Evolutionary conservation across 2,329 filamentous ascomycete genomes (phyloP).

Genomic region (Penicillium sp.): DNA sequence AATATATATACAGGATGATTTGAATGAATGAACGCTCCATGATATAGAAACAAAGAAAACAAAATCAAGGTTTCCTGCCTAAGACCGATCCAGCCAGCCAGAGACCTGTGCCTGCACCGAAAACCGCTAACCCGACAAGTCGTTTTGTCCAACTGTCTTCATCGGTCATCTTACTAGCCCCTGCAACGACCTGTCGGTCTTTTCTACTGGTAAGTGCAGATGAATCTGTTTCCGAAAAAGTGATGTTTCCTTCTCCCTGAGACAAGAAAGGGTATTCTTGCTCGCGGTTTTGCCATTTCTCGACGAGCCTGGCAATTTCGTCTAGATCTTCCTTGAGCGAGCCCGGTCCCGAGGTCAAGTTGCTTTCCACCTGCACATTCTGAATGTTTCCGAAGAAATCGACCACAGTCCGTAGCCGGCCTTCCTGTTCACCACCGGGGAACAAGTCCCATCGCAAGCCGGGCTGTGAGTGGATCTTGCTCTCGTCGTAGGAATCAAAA

Average conservation of each 20-base stretch:
- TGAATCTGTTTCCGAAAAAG: background rate
- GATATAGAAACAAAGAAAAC: background rate
- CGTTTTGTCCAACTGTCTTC: constrained; percentile 62
- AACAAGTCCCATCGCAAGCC: constrained; percentile 96
- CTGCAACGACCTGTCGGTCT: constrained; percentile 26
- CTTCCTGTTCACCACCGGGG: constrained; percentile 71
- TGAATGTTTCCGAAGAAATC: constrained; percentile 99
- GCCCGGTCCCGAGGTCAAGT: constrained; percentile 50
- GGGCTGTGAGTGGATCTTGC: constrained; percentile 89
- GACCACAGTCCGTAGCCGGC: constrained; percentile 76
- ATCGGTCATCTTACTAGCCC: constrained; percentile 56
- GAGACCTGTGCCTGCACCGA: constrained; percentile 32
- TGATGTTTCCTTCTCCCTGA: constrained; percentile 16
- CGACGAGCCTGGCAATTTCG: constrained; percentile 61
- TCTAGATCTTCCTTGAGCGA: constrained; percentile 66
- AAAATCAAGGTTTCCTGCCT: constrained; percentile 18
- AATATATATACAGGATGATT: background rate
- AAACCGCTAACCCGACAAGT: constrained; percentile 31
- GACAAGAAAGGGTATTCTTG: constrained; percentile 27
- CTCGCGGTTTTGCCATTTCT: constrained; percentile 47
- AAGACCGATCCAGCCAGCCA: constrained; percentile 35
- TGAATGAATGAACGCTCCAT: constrained; percentile 3
- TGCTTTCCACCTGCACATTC: constrained; percentile 81
- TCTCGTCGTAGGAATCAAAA: constrained; percentile 92
- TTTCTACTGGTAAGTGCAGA: constrained; percentile 28